Percentiles rank a stretch among this genome's conserved stretches.
phyloP scores from a whole-genome alignment of 2,329 filamentous ascomycete genomes.

The Bipolaris oryzae region DNA sequence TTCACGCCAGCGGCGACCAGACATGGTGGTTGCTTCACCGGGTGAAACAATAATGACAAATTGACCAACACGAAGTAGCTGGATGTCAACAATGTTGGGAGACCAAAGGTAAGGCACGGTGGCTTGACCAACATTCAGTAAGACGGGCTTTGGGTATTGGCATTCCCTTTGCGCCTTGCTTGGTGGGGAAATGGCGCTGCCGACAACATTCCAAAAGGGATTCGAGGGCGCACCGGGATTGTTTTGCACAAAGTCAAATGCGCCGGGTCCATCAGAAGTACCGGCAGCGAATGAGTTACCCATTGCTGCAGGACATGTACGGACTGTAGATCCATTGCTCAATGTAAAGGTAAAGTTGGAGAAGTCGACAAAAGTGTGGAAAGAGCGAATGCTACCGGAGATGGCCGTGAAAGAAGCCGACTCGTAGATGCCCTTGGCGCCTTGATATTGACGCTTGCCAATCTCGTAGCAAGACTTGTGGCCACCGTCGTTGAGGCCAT shows the following conservation, averaged over 20 bases:
- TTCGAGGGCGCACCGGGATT: conserved; percentile 75
- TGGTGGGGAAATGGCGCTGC: conserved; percentile 73
- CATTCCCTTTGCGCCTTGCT: conserved; percentile 73
- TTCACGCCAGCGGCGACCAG: conserved; percentile 82
- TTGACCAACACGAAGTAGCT: conserved; percentile 82
- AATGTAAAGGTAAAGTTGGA: conserved; percentile 74
- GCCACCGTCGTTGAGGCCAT: conserved; percentile 66
- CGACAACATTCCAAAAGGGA: conserved; percentile 80
- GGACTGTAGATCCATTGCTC: conserved; percentile 71
- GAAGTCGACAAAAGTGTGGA: conserved; percentile 87
- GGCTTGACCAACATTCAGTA: conserved; percentile 88
- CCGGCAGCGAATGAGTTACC: conserved; percentile 94
- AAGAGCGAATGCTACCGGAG: conserved; percentile 71
- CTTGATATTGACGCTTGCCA: conserved; percentile 71
- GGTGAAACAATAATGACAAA: conserved; percentile 83
- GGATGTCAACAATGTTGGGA: conserved; percentile 89
- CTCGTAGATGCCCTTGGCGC: conserved; percentile 65
- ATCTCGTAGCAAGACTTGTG: conserved; percentile 78
- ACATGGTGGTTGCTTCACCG: conserved; percentile 91
- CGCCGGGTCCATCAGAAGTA: conserved; percentile 88
- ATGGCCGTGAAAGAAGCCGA: conserved; percentile 59
- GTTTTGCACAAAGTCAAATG: conserved; percentile 93
- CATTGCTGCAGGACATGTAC: conserved; percentile 83
- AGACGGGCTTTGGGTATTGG: conserved; percentile 80
- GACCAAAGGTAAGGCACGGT: conserved; percentile 81